These are phyloP conservation scores for barrel medic (Medicago truncatula) DNA, from an alignment of 306 rosid genomes.

Conservation along the genomic window DNA sequence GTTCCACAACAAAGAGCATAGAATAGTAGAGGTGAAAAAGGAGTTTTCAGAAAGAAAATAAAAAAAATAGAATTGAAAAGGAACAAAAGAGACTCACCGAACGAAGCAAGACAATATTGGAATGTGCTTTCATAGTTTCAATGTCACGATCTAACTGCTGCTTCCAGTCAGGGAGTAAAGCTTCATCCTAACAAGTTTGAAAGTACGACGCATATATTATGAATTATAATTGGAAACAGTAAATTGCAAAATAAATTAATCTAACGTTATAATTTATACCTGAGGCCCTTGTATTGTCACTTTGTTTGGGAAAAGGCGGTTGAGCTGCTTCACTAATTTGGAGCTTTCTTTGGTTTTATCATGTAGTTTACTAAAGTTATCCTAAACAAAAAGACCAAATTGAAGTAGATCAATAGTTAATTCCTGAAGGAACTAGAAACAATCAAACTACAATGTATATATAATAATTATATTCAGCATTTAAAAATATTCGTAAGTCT, in stretches of 20 bases:
- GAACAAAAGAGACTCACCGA: conserved; percentile 58
- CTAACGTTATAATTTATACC: conserved; percentile 52
- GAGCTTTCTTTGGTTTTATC: conserved; percentile 88
- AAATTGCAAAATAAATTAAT: conserved; percentile 20
- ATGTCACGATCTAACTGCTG: conserved; percentile 80
- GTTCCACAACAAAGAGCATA: neutral
- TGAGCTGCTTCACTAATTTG: conserved; percentile 79
- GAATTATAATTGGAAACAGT: conserved; percentile 31
- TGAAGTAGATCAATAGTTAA: conserved; percentile 2
- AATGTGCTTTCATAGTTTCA: conserved; percentile 83
- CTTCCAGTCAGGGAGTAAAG: conserved; percentile 85
- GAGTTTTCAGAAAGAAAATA: neutral
- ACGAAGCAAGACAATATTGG: conserved; percentile 76
- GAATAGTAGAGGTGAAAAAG: neutral
- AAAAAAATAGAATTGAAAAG: neutral
- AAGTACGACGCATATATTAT: conserved; percentile 22
- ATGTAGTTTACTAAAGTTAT: conserved; percentile 77
- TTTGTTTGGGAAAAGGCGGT: conserved; percentile 87
- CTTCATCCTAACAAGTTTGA: conserved; percentile 66
- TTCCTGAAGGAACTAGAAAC: conserved; percentile 30
- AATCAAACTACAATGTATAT: neutral
- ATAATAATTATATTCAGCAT: conserved; percentile 9
- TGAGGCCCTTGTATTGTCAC: conserved; percentile 84
- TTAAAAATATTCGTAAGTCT: conserved; percentile 19
- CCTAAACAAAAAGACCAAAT: conserved; percentile 57